phyloP scores from a whole-genome alignment of 495 filamentous ascomycete genomes.

The Aspergillus carlsbadensis region DNA sequence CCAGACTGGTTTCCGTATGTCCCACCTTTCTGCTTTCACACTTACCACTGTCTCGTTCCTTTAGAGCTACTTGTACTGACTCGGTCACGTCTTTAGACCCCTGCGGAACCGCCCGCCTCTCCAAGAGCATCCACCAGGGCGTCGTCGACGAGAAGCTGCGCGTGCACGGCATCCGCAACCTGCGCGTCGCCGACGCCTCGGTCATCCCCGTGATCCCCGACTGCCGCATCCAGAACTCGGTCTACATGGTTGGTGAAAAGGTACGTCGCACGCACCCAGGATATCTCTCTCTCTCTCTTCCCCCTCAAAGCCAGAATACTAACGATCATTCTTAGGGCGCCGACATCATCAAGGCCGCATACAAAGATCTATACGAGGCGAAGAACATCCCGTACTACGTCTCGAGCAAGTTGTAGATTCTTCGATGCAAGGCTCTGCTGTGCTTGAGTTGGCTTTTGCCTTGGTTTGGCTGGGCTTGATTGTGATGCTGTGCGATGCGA shows the following conservation, averaged over 20 bases:
- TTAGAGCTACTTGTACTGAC: conserved; percentile 52
- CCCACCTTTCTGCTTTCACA: too few species aligned
- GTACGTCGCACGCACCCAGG: too few species aligned
- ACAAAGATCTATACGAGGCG: conserved; percentile 30
- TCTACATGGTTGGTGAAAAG: conserved; percentile 62
- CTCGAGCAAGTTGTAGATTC: conserved; percentile 14
- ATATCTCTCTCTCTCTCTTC: too few species aligned
- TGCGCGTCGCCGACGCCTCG: conserved; percentile 49
- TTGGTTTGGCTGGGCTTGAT: too few species aligned
- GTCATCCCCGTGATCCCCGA: conserved; percentile 41
- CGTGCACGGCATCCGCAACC: conserved; percentile 52
- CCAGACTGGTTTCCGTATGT: conserved; percentile 57
- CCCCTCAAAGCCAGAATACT: too few species aligned
- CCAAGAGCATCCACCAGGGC: conserved; percentile 50
- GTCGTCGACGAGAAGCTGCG: conserved; percentile 54
- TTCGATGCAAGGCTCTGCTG: too few species aligned
- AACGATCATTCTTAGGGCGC: too few species aligned
- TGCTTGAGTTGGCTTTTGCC: too few species aligned
- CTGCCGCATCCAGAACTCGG: conserved; percentile 44
- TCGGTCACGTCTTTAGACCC: conserved; percentile 41
- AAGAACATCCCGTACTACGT: conserved; percentile 21
- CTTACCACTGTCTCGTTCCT: conserved; percentile 35
- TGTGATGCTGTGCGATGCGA: too few species aligned
- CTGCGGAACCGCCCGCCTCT: conserved; percentile 54
- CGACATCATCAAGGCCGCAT: conserved; percentile 32